Evolutionary conservation across 768 basidiomycete genomes (phyloP).

Genomic region (Arthromyces matolae): DNA sequence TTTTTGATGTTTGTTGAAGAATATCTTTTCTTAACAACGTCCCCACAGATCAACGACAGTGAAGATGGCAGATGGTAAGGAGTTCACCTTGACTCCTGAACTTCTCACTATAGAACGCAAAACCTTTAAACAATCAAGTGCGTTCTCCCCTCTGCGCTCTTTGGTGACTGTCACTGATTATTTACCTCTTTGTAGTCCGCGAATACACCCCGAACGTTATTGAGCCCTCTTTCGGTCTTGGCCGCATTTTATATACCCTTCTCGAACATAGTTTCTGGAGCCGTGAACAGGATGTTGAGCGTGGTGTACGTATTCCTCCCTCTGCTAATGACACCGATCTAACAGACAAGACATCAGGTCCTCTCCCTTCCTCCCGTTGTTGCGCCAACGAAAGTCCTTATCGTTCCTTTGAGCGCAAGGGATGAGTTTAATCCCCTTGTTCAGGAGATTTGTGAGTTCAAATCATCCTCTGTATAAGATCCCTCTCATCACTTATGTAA

Average conservation of each 20-base stretch:
- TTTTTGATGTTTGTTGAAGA: conserved; percentile 1
- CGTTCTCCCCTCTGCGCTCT: conserved; percentile 22
- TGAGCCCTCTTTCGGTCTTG: conserved; percentile 97
- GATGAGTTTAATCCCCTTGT: conserved; percentile 83
- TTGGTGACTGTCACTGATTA: neutral
- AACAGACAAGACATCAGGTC: conserved; percentile 45
- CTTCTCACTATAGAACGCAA: conserved; percentile 76
- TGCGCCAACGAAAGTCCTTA: conserved; percentile 94
- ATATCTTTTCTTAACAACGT: conserved; percentile 1
- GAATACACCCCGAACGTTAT: conserved; percentile 98
- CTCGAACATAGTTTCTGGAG: conserved; percentile 97
- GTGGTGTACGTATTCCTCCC: conserved; percentile 59
- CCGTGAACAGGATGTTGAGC: conserved; percentile 86
- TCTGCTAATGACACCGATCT: neutral
- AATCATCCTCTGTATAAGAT: conserved; percentile 1
- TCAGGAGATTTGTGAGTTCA: conserved; percentile 77
- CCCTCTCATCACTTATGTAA: conserved; percentile 6
- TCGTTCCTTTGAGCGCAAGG: conserved; percentile 88
- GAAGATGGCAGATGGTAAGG: conserved; percentile 54
- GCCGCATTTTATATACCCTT: conserved; percentile 89
- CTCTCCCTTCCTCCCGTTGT: conserved; percentile 86
- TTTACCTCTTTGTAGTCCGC: conserved; percentile 57
- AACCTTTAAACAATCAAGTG: conserved; percentile 85
- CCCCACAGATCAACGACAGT: conserved; percentile 53
- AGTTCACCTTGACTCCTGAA: conserved; percentile 69